Evolutionary conservation across 1,284 basidiomycete species (phyloP).

Genomic region (Fistulina hepatica): DNA sequence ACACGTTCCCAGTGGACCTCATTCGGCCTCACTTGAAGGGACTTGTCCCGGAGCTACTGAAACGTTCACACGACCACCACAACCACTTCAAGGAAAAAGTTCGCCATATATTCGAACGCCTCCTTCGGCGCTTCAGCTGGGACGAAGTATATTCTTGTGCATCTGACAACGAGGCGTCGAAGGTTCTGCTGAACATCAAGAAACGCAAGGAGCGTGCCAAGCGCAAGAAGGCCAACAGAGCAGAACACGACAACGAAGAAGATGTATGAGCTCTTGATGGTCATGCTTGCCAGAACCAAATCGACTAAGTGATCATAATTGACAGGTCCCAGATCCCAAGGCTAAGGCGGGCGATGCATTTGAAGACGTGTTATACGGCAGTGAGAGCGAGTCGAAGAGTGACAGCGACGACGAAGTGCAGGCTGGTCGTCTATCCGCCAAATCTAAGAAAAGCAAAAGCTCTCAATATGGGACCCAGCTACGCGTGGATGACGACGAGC

Average conservation of each 20-base stretch:
- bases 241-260: conserved; percentile 46
- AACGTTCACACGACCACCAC: conserved; percentile 95
- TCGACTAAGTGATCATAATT: no score
- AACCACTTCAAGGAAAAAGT: conserved; percentile 99
- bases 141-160: conserved; percentile 73
- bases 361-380: conserved; percentile 92
- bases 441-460: conserved; percentile 25
- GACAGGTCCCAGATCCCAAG: conserved; percentile 32
- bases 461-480: conserved; percentile 40
- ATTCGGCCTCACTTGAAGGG: conserved; percentile 67
- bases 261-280: conserved; percentile 23
- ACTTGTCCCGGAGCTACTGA: conserved; percentile 78
- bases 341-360: conserved; percentile 74
- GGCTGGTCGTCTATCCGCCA: conserved; percentile 20
- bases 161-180: conserved; percentile 63
- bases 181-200: conserved; percentile 83
- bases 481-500: conserved; percentile 85
- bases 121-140: conserved; percentile 87
- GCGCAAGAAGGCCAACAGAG: conserved; percentile 50
- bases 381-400: conserved; percentile 76
- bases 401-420: conserved; percentile 55
- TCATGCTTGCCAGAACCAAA: conserved; percentile 9
- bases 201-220: conserved; percentile 89
- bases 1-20: conserved; percentile 65
- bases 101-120: conserved; percentile 92